Evolutionary conservation across 306 rosid genomes (phyloP), one percentile per base, ranked within the genome.

Genomic region (Hippophae tibetana): DNA sequence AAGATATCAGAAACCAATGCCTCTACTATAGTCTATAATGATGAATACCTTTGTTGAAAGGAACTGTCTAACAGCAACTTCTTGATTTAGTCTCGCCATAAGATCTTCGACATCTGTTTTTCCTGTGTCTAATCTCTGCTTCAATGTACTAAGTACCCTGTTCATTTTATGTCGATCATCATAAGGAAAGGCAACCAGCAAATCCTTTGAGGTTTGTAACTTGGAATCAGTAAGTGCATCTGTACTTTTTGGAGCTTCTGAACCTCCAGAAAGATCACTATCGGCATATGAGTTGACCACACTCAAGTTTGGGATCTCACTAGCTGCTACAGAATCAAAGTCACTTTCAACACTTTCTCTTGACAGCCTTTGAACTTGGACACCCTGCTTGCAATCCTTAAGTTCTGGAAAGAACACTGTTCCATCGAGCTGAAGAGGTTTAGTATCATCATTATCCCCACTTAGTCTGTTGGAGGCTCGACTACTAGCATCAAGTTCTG

Each of bases 21-120:
- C 38, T 46, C 13, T 10, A 9, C 50, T 46, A 46, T 46, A 46
- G 13, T 46, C 8, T 46, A 9, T 13, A 46, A 46, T 46, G 50
- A 43, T 25, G 12, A 43, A 47, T 70, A 87, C 98, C 96, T 87
- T 87, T 31, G 79, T 85, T 9, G 72, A 76, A 57, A 92, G 96
- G 68, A 83, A 85, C 68, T 84, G 81, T 73, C 86, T 83, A 58
- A 82, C 83, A 56, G 96, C 81, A 75, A 70, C 79, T 78, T 92
- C 98, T 76, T 92, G 95, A 76, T 85, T 77, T 73, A 82, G 73
- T 76, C 98, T 83, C 58, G 95, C 87, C 66, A 85, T 52, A 76
- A 87, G 89, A 83, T 83, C 87, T 76, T 87, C 96, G 27, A 78
- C 68, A 58, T 83, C 96, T 45, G 89, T 69, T 78, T 76, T 85